Base-by-base conservation (phyloP, 2,329 filamentous ascomycete species). In the Fusarium sp. region DNA sequence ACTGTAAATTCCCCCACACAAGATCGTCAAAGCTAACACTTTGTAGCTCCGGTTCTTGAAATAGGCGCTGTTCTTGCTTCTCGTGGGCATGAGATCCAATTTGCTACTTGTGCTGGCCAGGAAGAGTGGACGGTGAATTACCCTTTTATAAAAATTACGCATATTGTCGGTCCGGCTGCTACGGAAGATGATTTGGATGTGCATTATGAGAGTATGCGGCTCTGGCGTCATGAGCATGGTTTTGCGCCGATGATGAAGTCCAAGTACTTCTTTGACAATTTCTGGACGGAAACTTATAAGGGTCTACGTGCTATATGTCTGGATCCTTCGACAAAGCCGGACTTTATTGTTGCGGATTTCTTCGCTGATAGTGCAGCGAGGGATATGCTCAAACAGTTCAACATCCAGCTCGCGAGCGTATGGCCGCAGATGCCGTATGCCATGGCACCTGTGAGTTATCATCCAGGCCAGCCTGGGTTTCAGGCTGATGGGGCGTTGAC, bases 281-380 rank as follows among this genome's bases (percentile, higher is more conserved):
- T 77, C 64, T 83, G 80, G 81, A 74, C 77, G 11, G 62, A 76
- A 11, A 77, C 73, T 24, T 75, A 76, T 32, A 66, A 56, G 2
- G 56, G 63, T 6, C 61, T 78, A 5, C 55, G 51, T 2, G 34
- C n/a, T 2, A 18, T 78, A 1, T 72, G 70, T 16, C 20, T 46
- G 10, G 55, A 76, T 44, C 52, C 65, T 8, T 67, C 58, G 2
- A 76, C 71, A 3, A 69, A 73, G 15, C 82, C 82, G 0, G 77
- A 80, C 65, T 77, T 84, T 56, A 81, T 84, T 25, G 58, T 84
- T 5, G 80, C 81, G 0, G 82, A 84, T 55, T 84, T 82, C 75
- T 82, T 83, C 41, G 80, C 80, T 29, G 81, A 84, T 9, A 77
- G 78, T 6, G 81, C 80, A 0, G 80, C 77, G 5, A 73, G 77